phyloP scores from a whole-genome alignment of 371 early-diverging fungal species.

The Paraphysoderma sedebokerense region DNA sequence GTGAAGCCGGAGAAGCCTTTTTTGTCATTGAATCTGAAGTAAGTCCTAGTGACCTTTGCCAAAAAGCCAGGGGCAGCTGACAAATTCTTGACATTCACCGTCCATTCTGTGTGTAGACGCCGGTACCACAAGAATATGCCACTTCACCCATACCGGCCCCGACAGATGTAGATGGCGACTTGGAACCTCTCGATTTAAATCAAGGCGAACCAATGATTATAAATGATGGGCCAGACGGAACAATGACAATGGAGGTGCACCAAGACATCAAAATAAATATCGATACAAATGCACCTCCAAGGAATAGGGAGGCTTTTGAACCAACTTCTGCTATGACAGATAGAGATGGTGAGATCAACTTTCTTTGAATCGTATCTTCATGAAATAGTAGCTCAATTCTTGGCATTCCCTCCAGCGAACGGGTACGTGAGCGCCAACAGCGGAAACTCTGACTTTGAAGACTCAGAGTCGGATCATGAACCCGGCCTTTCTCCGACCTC shows the following conservation, averaged over 20 bases:
- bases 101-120: conserved; percentile 3
- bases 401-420: too few species aligned
- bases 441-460: conserved; percentile 6
- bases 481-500: not conserved
- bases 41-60: not conserved
- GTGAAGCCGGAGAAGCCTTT: conserved; percentile 97
- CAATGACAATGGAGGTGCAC: not conserved
- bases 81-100: not conserved
- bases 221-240: not conserved
- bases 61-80: too few species aligned
- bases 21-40: conserved; percentile 85
- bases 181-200: conserved; percentile 12
- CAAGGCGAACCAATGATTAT: not conserved
- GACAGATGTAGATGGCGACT: conserved; percentile 13
- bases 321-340: too few species aligned
- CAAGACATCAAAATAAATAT: not conserved
- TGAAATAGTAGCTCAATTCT: too few species aligned
- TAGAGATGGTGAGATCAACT: too few species aligned
- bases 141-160: conserved; percentile 76
- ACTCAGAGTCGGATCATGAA: not conserved
- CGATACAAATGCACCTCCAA: not conserved
- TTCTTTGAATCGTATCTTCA: too few species aligned
- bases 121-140: conserved; percentile 74
- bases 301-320: too few species aligned
- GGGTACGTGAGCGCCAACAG: conserved; percentile 17